A percentile compares a stretch with the other conserved stretches of the same genome.
Conservation (phyloP, 2,329 filamentous ascomycete species). For the Fusarium sp. region DNA sequence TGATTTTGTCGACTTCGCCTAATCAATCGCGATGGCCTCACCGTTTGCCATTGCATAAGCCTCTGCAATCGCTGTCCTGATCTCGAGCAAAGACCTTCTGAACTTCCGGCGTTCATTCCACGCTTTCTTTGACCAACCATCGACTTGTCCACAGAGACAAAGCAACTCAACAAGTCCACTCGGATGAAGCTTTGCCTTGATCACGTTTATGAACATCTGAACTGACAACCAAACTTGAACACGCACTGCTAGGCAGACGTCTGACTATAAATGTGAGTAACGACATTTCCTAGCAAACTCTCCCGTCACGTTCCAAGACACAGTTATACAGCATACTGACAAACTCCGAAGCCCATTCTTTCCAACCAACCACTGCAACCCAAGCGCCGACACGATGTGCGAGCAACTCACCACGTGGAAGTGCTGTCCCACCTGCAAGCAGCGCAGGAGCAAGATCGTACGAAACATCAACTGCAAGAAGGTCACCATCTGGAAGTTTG, state of each 20-base stretch:
- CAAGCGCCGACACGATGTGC: not conserved
- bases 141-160: not conserved
- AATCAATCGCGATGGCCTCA: no score
- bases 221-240: not conserved
- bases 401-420: constrained; percentile 11
- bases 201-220: not conserved
- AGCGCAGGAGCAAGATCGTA: not conserved
- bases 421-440: not conserved
- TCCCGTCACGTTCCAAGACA: not conserved
- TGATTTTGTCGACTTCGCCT: no score
- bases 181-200: not conserved
- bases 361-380: not conserved
- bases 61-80: not conserved
- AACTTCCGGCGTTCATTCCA: no score
- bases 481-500: constrained; percentile 9
- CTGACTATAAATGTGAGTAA: no score
- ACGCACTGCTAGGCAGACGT: not conserved
- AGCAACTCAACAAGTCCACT: not conserved
- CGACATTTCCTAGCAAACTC: not conserved
- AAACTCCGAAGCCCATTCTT: not conserved
- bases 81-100: no score
- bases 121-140: not conserved
- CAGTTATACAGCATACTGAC: not conserved
- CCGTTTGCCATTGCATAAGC: not conserved
- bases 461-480: constrained; percentile 15